phyloP scores from a whole-genome alignment of 139 green algal species.

The Tetradesmus lagerheimii region DNA sequence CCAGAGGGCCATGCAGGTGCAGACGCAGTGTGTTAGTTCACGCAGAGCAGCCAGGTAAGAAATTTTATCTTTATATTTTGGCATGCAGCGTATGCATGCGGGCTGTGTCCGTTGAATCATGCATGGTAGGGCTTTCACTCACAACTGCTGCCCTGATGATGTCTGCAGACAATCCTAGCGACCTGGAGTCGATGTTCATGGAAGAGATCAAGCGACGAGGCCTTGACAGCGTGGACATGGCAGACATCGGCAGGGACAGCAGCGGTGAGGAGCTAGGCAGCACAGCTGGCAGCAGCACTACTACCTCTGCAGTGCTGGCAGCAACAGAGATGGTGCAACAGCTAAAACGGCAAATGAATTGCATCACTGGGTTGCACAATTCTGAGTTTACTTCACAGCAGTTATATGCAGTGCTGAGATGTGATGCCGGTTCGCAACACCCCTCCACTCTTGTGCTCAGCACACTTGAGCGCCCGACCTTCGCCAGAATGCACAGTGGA shows the following conservation, averaged over 20 bases:
- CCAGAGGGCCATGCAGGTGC: background rate
- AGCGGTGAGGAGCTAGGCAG: constrained; percentile 6
- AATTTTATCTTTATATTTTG: background rate
- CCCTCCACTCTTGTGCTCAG: too few species aligned
- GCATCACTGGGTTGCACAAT: background rate
- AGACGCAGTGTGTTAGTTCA: background rate
- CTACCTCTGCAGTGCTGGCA: background rate
- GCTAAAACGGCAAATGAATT: background rate
- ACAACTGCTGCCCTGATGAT: background rate
- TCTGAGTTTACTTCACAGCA: too few species aligned
- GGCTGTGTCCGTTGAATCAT: background rate
- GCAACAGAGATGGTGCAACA: constrained; percentile 5
- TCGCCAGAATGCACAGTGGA: background rate
- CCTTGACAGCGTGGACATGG: constrained; percentile 41
- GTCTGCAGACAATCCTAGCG: background rate
- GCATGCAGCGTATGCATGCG: background rate
- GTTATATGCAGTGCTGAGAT: background rate
- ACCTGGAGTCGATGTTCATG: constrained; percentile 72
- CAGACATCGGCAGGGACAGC: constrained; percentile 29
- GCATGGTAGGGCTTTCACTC: background rate
- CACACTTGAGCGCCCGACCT: too few species aligned
- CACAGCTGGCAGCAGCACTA: background rate
- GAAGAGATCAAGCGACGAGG: constrained; percentile 74
- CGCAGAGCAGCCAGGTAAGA: background rate
- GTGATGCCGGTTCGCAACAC: too few species aligned